Base-by-base conservation (phyloP, 2,329 filamentous ascomycete genomes). In the Nigrospora osmanthi region DNA sequence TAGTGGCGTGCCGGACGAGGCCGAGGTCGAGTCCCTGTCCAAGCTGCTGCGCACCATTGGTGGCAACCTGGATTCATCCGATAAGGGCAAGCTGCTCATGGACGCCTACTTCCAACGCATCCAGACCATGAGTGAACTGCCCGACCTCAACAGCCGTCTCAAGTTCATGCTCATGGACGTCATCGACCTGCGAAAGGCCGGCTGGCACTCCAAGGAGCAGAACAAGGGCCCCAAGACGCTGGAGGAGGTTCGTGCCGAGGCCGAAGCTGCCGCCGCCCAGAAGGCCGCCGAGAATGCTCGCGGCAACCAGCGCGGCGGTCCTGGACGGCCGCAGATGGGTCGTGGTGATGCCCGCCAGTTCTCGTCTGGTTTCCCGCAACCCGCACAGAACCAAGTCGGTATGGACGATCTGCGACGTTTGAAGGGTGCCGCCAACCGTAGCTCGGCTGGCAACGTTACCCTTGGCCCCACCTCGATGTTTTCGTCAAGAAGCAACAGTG, bases 201-300 rank as follows among this genome's bases (percentile, higher is more conserved):
- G 78, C 62, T 98, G 93, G 93, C 67, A 77, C 49, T 89, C 88
- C 46, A 96, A 95, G 75, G 89, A 95, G 62, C 71, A 73, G 44
- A 86, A 90, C 69, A 97, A 97, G 75, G 93, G 93, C 34, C 93
- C 93, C 47, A 96, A 96, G 82, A 98, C 93, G 10, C 85, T 98
- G 43, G 82, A 89, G 4, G 87, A 97, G 69, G 87, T 98, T 54
- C 87, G 89, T 62, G 85, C 83, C 54, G 85, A 89, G 67, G 79
- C 78, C 47, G 86, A 89, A 69, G 89, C 89, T 53, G 76, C 80
- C 43, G 85, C 84, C 50, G 86, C 85, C 38, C 82, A 86, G 54
- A 90, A 91, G 68, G 88, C 89, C 49, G 85, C 85, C 45, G 90
- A 96, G 63, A 73, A 68, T 42, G 76, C 77, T 38, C 70, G 76